Percentiles rank a stretch among this genome's conserved stretches.
Evolutionary conservation across 2,329 filamentous ascomycete genomes (phyloP).

Genomic region (Neocucurbitaria cava): DNA sequence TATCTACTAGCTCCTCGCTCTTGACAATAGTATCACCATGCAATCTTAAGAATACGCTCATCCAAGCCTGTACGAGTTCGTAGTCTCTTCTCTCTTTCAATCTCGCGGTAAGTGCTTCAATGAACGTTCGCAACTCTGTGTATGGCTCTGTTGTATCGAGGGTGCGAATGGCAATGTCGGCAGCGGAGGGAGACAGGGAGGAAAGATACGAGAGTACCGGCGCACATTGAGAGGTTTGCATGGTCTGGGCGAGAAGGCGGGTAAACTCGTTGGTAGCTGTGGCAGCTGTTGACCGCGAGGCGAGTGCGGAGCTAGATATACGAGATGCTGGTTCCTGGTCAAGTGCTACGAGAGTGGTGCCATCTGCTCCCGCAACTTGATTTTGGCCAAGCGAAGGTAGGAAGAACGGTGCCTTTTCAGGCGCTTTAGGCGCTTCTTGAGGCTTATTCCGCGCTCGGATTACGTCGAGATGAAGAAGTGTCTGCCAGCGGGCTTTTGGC

Average conservation of each 20-base stretch:
- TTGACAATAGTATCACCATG: conserved; percentile 69
- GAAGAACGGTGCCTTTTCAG: conserved; percentile 96
- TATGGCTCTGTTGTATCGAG: conserved; percentile 61
- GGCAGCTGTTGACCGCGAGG: conserved; percentile 38
- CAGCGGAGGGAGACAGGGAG: conserved; percentile 79
- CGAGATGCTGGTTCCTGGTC: conserved; percentile 34
- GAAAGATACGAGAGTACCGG: conserved; percentile 81
- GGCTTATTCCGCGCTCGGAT: conserved; percentile 95
- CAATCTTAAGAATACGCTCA: conserved; percentile 87
- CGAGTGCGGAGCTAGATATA: conserved; percentile 43
- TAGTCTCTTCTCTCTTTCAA: conserved; percentile 79
- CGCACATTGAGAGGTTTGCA: conserved; percentile 66
- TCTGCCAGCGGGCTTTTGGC: conserved; percentile 93
- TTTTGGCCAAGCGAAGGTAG: conserved; percentile 69
- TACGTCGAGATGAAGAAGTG: conserved; percentile 86
- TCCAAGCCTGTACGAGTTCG: conserved; percentile 95
- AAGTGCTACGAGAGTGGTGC: conserved; percentile 16
- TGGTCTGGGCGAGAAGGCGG: conserved; percentile 53
- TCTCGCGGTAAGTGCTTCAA: conserved; percentile 76
- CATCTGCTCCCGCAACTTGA: conserved; percentile 19
- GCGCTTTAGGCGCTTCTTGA: conserved; percentile 86
- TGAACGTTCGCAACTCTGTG: conserved; percentile 80
- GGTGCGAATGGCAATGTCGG: conserved; percentile 90
- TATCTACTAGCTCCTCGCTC: conserved; percentile 61
- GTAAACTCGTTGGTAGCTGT: conserved; percentile 54